Evolutionary conservation across 1,284 basidiomycete genomes (phyloP), one percentile per base, ranked within the genome.

Genomic region (Malassezia japonica): DNA sequence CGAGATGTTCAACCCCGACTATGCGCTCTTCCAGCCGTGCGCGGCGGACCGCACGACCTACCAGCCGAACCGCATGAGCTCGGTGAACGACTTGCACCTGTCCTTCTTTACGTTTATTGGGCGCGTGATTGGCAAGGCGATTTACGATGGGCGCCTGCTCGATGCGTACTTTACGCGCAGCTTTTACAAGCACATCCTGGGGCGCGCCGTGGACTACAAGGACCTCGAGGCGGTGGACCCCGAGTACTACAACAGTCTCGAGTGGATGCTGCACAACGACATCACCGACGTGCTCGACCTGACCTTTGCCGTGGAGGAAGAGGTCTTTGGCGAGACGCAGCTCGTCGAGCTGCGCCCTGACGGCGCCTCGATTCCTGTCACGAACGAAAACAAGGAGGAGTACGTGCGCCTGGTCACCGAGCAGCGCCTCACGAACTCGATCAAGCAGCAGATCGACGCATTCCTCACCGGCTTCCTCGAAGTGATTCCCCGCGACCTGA

Each of bases 1-100:
- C 48, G 91, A 95, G 74, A 99, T 99, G 86, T 96, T 99, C 76
- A 90, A 99, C 73, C 91, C 94, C n/a, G 88, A 94, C 76, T 95
- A 98, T 66, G 90, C 89, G 6, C 80, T 98, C 18, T 99, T 98
- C 80, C 88, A 95, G 72, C 92, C 92, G 9, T 95, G 60, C 43
- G 65, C 63, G 0, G 90, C 89, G 5, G 90, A 95, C 74, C 82
- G 83, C 62, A 80, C 87, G 53, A 95, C 90, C 2, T 95, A 96
- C 72, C 90, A 95, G 74, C 91, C 92, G 5, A 94, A 96, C 77
- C 88, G 91, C 66, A 85, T 88, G 56, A 95, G 90, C 1, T 56
- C 64, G 7, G 64, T 74, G 67, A 95, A 96, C 70, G 86, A 86
- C 4, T 88, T 96, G 67, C 92, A 98, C 75, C 76, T 98, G 36